Conservation (phyloP, 1,284 basidiomycete genomes). For the Somion occarium region DNA sequence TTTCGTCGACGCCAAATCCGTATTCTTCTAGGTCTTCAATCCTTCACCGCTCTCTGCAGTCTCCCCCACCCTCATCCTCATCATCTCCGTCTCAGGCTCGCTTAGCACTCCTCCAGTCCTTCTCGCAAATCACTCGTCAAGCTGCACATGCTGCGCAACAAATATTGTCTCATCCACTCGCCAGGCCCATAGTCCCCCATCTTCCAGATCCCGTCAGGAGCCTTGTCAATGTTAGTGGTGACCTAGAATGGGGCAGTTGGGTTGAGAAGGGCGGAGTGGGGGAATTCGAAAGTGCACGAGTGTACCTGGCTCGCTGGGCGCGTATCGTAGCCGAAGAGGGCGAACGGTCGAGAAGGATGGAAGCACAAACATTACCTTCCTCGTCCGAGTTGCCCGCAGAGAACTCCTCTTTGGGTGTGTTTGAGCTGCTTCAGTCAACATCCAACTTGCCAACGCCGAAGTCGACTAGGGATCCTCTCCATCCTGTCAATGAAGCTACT, state of each 20-base stretch:
- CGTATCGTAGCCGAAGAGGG: constrained; percentile 94
- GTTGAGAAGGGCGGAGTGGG: constrained; percentile 83
- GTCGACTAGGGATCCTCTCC: constrained; percentile 62
- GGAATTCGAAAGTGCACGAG: constrained; percentile 92
- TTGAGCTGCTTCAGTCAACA: constrained; percentile 80
- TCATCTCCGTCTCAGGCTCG: constrained; percentile 62
- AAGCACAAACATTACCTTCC: constrained; percentile 61
- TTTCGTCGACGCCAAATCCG: constrained; percentile 46
- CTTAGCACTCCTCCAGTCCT: constrained; percentile 75
- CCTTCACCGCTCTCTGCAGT: constrained; percentile 64
- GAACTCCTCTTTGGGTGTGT: constrained; percentile 77
- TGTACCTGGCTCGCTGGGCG: constrained; percentile 97
- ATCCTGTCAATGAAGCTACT: constrained; percentile 66
- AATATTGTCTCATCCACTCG: constrained; percentile 89
- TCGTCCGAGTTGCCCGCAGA: constrained; percentile 55
- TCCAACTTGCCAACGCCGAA: constrained; percentile 75
- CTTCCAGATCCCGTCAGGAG: constrained; percentile 88
- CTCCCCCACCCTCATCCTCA: constrained; percentile 36
- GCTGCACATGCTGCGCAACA: constrained; percentile 88
- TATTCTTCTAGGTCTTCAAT: constrained; percentile 71
- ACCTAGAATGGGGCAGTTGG: constrained; percentile 83
- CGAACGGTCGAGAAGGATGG: constrained; percentile 75
- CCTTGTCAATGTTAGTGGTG: constrained; percentile 81
- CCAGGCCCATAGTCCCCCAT: constrained; percentile 91
- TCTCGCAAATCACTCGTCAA: constrained; percentile 86